Evolutionary conservation across 2,329 filamentous ascomycete genomes (phyloP).

Genomic region (Microdochium bolleyi): DNA sequence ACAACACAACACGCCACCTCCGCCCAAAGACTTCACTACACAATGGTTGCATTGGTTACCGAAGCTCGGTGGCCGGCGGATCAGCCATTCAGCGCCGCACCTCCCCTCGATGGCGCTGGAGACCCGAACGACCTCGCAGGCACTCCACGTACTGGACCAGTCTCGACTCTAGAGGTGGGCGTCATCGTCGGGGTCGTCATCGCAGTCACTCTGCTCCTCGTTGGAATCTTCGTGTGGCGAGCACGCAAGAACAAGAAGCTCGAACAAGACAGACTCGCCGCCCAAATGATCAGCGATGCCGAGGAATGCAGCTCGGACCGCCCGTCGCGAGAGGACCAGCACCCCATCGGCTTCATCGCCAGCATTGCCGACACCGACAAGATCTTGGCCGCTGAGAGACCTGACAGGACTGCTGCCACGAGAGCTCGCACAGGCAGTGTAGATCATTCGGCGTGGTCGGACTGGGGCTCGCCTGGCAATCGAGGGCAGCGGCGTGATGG

Average conservation of each 20-base stretch:
- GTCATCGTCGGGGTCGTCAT: constrained; percentile 2
- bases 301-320: neutral
- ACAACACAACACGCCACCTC: neutral
- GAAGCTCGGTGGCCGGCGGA: neutral
- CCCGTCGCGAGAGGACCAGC: neutral
- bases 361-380: neutral
- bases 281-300: neutral
- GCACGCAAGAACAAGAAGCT: neutral
- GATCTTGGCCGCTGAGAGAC: neutral
- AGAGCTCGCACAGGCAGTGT: neutral
- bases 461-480: neutral
- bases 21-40: neutral
- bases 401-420: neutral
- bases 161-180: constrained; percentile 1
- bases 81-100: neutral
- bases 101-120: constrained; percentile 1
- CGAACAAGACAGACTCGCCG: neutral
- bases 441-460: neutral
- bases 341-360: neutral
- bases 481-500: neutral
- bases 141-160: neutral
- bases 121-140: constrained; percentile 2
- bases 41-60: neutral
- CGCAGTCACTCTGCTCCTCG: neutral
- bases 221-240: constrained; percentile 2